Base-by-base conservation (phyloP, 306 rosid genomes). In the Gleditsia sinensis region DNA sequence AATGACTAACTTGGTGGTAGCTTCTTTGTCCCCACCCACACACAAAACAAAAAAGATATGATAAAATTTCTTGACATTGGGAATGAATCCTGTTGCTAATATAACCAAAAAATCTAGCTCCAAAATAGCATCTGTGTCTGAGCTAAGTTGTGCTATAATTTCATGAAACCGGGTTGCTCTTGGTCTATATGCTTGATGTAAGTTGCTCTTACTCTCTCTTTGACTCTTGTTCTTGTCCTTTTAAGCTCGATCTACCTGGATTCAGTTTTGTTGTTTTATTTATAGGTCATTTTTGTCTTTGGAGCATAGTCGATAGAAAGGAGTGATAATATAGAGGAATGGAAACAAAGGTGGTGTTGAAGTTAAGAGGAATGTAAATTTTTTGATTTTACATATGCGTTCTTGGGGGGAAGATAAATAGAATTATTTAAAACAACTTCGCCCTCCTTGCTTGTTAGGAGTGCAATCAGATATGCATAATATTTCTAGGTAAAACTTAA, bases 41-140 rank as follows among this genome's bases (percentile, higher is more conserved):
- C n/a, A n/a, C n/a, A n/a, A 2, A 46, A 46, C 0, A 56, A 7
- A 54, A 43, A 45, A 54, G 5, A 0, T 27, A 30, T 21, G 50
- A 12, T 45, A 24, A 14, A 39, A 43, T 53, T 70, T 33, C 37
- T 71, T 71, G 78, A 46, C 78, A 9, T 4, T 45, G 54, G 42
- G 42, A 67, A 67, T 40, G 60, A 48, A 64, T 45, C 23, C 13
- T 55, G 9, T 66, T 53, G 55, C 24, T 46, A 37, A 32, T 71
- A 24, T 20, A 57, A 23, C 24, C n/a, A 19, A 23, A 28, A 9
- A 42, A 64, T 36, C 50, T 4, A 27, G 63, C 23, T 34, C 13
- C 40, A 11, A 2, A 74, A 10, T 30, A 17, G 72, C 24, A 19
- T 62, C 39, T 50, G 33, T 39, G 55, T 63, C 16, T 20, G 17